Percentiles rank a stretch among this genome's conserved stretches.
These are phyloP conservation scores for Rhizoclosmatium globosum DNA, from an alignment of 192 early-diverging fungal genomes.

Conservation along the genomic window DNA sequence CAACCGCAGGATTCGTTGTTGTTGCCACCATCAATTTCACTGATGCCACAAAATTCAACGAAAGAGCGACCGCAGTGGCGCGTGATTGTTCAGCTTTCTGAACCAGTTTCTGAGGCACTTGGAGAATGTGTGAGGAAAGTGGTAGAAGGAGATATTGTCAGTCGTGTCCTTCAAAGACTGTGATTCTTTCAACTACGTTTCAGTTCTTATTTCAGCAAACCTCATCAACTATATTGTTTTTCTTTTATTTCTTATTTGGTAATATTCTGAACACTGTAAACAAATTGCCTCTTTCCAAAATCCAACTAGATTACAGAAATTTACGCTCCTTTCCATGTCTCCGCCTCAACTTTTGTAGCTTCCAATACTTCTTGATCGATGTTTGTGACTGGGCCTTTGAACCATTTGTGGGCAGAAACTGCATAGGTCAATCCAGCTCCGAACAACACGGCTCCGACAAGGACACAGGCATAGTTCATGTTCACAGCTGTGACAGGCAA, in stretches of 20 bases:
- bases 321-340: too few species aligned
- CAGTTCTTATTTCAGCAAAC: too few species aligned
- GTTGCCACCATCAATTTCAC: background rate
- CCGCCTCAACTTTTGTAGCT: too few species aligned
- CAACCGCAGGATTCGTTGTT: background rate
- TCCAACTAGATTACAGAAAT: too few species aligned
- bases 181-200: background rate
- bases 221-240: too few species aligned
- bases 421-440: constrained; percentile 21
- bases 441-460: constrained; percentile 39
- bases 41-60: background rate
- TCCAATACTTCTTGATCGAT: background rate
- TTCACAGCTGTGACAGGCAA: constrained; percentile 43
- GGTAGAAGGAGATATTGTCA: constrained; percentile 4
- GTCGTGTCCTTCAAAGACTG: background rate
- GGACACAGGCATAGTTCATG: constrained; percentile 49
- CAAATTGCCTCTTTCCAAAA: too few species aligned
- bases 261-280: too few species aligned
- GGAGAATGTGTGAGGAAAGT: constrained; percentile 23
- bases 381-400: constrained; percentile 47
- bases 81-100: constrained; percentile 12
- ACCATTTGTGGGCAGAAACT: constrained; percentile 41
- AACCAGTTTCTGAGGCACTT: background rate
- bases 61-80: background rate
- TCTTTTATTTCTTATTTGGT: too few species aligned